These are phyloP conservation scores for Acidiella bohemica DNA, from an alignment of 495 filamentous ascomycete genomes.

Conservation along the genomic window DNA sequence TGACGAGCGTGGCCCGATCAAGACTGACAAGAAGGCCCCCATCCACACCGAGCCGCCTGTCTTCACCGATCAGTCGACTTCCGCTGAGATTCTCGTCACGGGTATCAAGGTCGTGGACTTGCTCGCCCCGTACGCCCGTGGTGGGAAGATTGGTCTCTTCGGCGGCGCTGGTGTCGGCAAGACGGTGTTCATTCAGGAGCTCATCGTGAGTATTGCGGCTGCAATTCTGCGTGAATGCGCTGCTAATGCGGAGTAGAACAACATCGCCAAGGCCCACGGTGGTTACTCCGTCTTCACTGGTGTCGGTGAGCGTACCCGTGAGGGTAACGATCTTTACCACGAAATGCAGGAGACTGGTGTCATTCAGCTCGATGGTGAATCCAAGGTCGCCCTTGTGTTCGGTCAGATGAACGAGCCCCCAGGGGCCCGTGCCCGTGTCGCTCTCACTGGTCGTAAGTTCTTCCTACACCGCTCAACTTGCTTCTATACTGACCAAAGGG, in stretches of 20 bases:
- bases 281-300: constrained; percentile 99
- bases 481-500: no score
- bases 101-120: constrained; percentile 99
- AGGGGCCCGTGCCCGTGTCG: constrained; percentile 98
- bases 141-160: constrained; percentile 99
- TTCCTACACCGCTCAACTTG: background rate
- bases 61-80: constrained; percentile 90
- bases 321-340: constrained; percentile 99
- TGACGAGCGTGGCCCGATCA: constrained; percentile 97
- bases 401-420: constrained; percentile 99
- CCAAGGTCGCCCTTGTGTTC: constrained; percentile 98
- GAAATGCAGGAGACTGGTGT: constrained; percentile 99
- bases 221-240: constrained; percentile 1
- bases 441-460: constrained; percentile 60
- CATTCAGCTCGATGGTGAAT: constrained; percentile 97
- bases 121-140: constrained; percentile 96
- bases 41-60: constrained; percentile 88
- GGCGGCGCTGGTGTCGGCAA: constrained; percentile 99
- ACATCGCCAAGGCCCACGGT: constrained; percentile 99
- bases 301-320: constrained; percentile 99
- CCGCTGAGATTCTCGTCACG: constrained; percentile 90
- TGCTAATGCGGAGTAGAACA: constrained; percentile 49
- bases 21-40: constrained; percentile 68
- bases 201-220: constrained; percentile 56
- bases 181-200: constrained; percentile 99